Evolutionary conservation across 106 monocot genomes (phyloP), one percentile per base, ranked within the genome.

Genomic region (Ottelia alismoides): DNA sequence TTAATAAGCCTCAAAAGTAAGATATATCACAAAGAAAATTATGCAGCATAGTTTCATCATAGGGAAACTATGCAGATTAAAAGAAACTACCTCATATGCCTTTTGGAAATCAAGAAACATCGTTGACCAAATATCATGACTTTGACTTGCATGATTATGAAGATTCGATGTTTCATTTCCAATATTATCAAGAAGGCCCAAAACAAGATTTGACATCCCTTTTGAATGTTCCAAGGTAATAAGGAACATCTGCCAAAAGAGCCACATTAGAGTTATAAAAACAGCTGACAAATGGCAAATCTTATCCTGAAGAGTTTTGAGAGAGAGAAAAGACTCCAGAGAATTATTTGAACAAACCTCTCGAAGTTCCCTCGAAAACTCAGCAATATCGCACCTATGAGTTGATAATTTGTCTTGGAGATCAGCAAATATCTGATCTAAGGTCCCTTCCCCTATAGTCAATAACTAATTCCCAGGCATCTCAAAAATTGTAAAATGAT

Each of bases 301-400:
- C n/a, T n/a, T n/a, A n/a, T n/a, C n/a, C n/a, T n/a, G n/a, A n/a
- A n/a, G n/a, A n/a, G n/a, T n/a, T n/a, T n/a, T n/a, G n/a, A n/a
- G n/a, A n/a, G n/a, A n/a, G n/a, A n/a, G n/a, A n/a, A n/a, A n/a
- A n/a, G n/a, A n/a, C n/a, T n/a, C n/a, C n/a, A n/a, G n/a, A n/a
- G n/a, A n/a, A n/a, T n/a, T n/a, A n/a, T n/a, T n/a, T n/a, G n/a
- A n/a, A n/a, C n/a, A n/a, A n/a, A 89, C 89, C 81, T 98, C 70
- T 25, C 77, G 76, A 47, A 99, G 74, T 47, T 90, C 89, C 47
- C 72, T 26, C 22, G 74, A 66, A 65, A 99, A 99, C 21, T 65
- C 29, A 56, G 79, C 67, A 69, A 79, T 67, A 62, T 90, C 90
- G 57, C 63, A 79, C 57, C 75, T 59, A 31, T 86, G 75, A 23